phyloP scores from a whole-genome alignment of 495 filamentous ascomycete genomes.

The Neurospora africana region DNA sequence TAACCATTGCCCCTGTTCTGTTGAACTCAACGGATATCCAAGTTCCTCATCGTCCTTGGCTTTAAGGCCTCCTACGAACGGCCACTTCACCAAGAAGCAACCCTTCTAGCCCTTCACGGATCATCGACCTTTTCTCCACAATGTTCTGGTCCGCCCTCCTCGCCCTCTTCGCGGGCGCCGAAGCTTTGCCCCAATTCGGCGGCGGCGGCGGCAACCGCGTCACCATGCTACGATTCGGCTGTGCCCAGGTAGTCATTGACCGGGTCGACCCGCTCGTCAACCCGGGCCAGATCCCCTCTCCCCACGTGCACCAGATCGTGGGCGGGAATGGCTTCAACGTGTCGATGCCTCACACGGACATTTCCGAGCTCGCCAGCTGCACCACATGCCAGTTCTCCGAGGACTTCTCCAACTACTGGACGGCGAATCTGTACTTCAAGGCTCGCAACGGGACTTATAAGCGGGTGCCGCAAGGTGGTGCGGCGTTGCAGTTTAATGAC shows the following conservation, averaged over 20 bases:
- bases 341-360: conserved; percentile 31
- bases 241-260: conserved; percentile 34
- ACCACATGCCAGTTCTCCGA: conserved; percentile 33
- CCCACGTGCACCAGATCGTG: conserved; percentile 36
- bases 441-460: conserved; percentile 38
- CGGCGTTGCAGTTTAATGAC: conserved; percentile 37
- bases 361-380: conserved; percentile 26
- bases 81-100: background rate
- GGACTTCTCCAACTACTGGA: conserved; percentile 42
- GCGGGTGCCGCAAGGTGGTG: conserved; percentile 35
- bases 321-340: conserved; percentile 34
- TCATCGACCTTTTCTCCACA: conserved; percentile 1
- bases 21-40: background rate
- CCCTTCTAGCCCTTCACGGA: background rate
- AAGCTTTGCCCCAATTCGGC: conserved; percentile 29
- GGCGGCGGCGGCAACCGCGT: conserved; percentile 16
- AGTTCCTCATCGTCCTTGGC: background rate
- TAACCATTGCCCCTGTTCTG: background rate
- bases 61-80: background rate
- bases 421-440: conserved; percentile 39
- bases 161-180: conserved; percentile 24
- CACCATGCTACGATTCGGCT: conserved; percentile 40
- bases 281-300: conserved; percentile 27
- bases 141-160: conserved; percentile 32
- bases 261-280: conserved; percentile 34